Percentiles rank a stretch among this genome's conserved stretches.
phyloP scores from a whole-genome alignment of 2,329 filamentous ascomycete species.

The Alternaria ventricosa region DNA sequence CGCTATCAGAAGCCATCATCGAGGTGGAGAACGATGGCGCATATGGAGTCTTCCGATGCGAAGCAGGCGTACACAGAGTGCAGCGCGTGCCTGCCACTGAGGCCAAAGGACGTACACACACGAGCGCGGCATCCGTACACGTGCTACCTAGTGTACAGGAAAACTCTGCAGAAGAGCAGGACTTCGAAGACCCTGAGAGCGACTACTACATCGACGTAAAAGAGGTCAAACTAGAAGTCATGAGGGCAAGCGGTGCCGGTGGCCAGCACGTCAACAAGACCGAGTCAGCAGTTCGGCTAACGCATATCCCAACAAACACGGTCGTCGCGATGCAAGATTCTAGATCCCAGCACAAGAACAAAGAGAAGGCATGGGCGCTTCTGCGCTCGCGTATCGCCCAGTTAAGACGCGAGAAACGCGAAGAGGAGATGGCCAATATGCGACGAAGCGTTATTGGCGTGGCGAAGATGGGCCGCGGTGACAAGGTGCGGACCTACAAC shows the following conservation, averaged over 20 bases:
- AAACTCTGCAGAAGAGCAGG: conserved; percentile 56
- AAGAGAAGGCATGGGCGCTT: conserved; percentile 84
- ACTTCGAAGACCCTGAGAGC: conserved; percentile 83
- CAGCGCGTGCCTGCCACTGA: conserved; percentile 94
- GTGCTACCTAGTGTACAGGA: conserved; percentile 84
- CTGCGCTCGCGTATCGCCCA: conserved; percentile 84
- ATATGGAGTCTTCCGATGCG: conserved; percentile 81
- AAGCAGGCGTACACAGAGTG: conserved; percentile 94
- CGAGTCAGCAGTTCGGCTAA: conserved; percentile 91
- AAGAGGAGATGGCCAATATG: conserved; percentile 77
- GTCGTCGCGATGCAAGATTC: conserved; percentile 92
- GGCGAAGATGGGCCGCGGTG: conserved; percentile 81
- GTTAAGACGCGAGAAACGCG: conserved; percentile 77
- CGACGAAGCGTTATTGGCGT: conserved; percentile 81
- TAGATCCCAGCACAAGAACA: conserved; percentile 87
- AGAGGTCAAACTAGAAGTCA: conserved; percentile 85
- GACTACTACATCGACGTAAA: conserved; percentile 88
- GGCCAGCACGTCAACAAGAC: conserved; percentile 99
- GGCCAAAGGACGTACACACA: conserved; percentile 88
- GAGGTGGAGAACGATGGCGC: conserved; percentile 79
- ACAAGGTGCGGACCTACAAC: conserved; percentile 96
- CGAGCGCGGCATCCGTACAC: conserved; percentile 89
- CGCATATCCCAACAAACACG: conserved; percentile 85
- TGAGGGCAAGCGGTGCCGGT: conserved; percentile 89
- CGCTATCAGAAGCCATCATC: conserved; percentile 85